Percentiles rank a stretch among this genome's conserved stretches.
phyloP scores from a whole-genome alignment of 2,329 filamentous ascomycete genomes.

The Salinomyces thailandicus region DNA sequence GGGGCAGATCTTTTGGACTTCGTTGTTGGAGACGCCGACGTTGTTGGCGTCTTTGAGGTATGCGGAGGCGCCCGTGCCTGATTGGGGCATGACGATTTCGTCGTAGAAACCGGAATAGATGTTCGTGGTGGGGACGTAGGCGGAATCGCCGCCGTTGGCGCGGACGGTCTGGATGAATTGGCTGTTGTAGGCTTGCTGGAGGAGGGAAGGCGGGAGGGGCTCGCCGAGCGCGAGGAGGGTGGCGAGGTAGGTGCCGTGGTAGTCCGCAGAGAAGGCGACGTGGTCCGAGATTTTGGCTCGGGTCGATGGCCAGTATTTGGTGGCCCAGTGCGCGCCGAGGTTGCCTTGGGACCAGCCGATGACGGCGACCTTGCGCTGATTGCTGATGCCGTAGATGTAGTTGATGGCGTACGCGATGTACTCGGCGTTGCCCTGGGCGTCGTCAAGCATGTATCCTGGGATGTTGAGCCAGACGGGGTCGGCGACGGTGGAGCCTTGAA shows the following conservation, averaged over 20 bases:
- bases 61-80: conserved; percentile 38
- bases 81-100: conserved; percentile 44
- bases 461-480: conserved; percentile 49
- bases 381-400: conserved; percentile 39
- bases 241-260: conserved; percentile 38
- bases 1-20: conserved; percentile 37
- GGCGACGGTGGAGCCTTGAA: conserved; percentile 32
- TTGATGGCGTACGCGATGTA: conserved; percentile 50
- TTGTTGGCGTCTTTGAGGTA: conserved; percentile 32
- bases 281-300: conserved; percentile 38
- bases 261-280: conserved; percentile 44
- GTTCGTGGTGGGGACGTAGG: conserved; percentile 46
- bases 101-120: conserved; percentile 41
- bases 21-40: conserved; percentile 40
- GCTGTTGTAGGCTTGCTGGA: conserved; percentile 38
- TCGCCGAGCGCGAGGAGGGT: conserved; percentile 23
- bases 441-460: conserved; percentile 36
- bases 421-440: conserved; percentile 44
- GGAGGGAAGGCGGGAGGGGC: conserved; percentile 28
- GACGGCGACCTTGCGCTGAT: conserved; percentile 31
- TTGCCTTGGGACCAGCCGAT: conserved; percentile 49
- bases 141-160: conserved; percentile 37
- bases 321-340: conserved; percentile 46
- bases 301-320: conserved; percentile 48
- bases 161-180: conserved; percentile 35